These are phyloP conservation scores for Yamadazyma mexicana DNA, from an alignment of 1,139 yeast genomes.

Conservation along the genomic window DNA sequence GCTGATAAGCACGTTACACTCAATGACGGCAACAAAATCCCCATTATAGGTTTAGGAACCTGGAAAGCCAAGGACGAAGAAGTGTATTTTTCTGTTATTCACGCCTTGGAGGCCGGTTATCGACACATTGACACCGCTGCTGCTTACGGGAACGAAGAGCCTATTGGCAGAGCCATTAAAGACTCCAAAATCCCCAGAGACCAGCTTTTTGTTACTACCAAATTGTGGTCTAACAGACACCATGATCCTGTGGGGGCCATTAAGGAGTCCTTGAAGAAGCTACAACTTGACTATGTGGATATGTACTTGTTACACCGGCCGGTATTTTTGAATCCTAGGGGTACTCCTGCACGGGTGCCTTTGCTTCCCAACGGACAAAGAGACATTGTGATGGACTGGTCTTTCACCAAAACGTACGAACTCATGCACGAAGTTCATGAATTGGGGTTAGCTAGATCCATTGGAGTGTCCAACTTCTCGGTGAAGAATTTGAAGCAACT, in stretches of 20 bases:
- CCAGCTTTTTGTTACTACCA: conserved; percentile 59
- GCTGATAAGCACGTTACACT: conserved; percentile 30
- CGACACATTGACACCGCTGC: conserved; percentile 77
- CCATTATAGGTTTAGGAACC: conserved; percentile 72
- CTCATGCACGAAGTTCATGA: conserved; percentile 55
- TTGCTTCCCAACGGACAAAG: conserved; percentile 22
- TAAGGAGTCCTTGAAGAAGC: conserved; percentile 59
- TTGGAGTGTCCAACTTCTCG: conserved; percentile 66
- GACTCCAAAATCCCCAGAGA: conserved; percentile 51
- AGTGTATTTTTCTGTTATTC: conserved; percentile 54
- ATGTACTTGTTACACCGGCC: conserved; percentile 90
- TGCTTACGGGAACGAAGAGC: conserved; percentile 60
- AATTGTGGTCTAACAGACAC: conserved; percentile 70
- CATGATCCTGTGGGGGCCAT: conserved; percentile 55
- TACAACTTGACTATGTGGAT: conserved; percentile 80
- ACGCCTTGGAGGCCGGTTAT: conserved; percentile 66
- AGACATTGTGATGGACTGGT: conserved; percentile 40
- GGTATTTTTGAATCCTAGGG: conserved; percentile 34
- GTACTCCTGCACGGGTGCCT: conserved; percentile 31
- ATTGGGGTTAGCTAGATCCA: conserved; percentile 32
- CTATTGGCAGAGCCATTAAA: conserved; percentile 57
- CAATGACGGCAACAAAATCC: conserved; percentile 62
- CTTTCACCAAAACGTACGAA: conserved; percentile 62
- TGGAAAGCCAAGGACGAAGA: conserved; percentile 59
- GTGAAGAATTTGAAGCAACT: conserved; percentile 43